These are phyloP conservation scores for Plenodomus lindquistii DNA, from an alignment of 2,329 filamentous ascomycete species.

Conservation along the genomic window DNA sequence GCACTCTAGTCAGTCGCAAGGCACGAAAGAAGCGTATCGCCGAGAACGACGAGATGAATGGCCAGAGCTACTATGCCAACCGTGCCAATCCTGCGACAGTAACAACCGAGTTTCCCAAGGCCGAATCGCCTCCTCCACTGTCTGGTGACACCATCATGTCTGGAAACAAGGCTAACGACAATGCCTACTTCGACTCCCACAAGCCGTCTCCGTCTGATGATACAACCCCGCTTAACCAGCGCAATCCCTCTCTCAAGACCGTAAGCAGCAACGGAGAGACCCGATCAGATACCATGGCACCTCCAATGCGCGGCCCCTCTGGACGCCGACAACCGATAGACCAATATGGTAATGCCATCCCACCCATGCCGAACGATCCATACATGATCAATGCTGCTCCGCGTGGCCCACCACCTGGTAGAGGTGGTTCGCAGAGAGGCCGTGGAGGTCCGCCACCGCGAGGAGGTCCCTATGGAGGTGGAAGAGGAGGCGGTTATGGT, in stretches of 20 bases:
- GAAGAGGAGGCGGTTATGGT: constrained; percentile 42
- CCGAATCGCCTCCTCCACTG: constrained; percentile 59
- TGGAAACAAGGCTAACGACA: constrained; percentile 55
- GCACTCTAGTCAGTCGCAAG: constrained; percentile 87
- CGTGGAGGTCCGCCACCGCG: constrained; percentile 45
- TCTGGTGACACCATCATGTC: constrained; percentile 61
- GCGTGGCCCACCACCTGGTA: constrained; percentile 40
- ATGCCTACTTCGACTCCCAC: constrained; percentile 67
- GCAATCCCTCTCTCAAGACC: constrained; percentile 64
- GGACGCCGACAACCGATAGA: constrained; percentile 55
- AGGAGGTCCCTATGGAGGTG: constrained; percentile 40
- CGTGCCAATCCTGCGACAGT: constrained; percentile 38
- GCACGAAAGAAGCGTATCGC: constrained; percentile 89
- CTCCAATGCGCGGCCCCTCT: constrained; percentile 43
- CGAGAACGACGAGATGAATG: constrained; percentile 96
- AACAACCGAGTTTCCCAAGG: constrained; percentile 50
- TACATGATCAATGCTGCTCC: constrained; percentile 48
- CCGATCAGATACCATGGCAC: constrained; percentile 42
- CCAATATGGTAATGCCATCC: constrained; percentile 66
- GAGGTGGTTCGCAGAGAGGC: constrained; percentile 43
- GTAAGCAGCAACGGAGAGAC: constrained; percentile 52
- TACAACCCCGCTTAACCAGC: constrained; percentile 69
- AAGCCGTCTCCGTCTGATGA: constrained; percentile 68
- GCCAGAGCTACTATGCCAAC: constrained; percentile 78
- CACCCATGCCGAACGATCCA: constrained; percentile 49